Conservation (phyloP, 805 yeast genomes). For the Yarrowia phangngaensis region DNA sequence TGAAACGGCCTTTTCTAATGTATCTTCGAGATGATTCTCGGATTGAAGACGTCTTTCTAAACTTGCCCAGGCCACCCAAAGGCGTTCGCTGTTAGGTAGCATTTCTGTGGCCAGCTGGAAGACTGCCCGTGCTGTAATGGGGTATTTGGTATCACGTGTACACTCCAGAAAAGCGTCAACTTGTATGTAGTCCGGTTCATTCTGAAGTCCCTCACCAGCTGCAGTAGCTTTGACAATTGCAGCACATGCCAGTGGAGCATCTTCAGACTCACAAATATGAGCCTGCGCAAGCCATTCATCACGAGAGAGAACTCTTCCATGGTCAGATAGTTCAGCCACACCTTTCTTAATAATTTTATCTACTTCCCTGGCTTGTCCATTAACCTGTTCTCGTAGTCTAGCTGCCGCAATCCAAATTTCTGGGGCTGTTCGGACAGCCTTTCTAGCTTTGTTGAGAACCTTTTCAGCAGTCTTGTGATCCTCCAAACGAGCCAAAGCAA, state of each 20-base stretch:
- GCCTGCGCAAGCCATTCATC: slow-evolving; percentile 59
- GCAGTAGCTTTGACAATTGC: slow-evolving; percentile 51
- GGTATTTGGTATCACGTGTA: slow-evolving; percentile 1
- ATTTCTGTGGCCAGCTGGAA: slow-evolving; percentile 47
- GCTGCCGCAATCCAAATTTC: slow-evolving; percentile 69
- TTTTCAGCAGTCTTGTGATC: slow-evolving; percentile 48
- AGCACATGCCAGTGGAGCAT: slow-evolving; percentile 47
- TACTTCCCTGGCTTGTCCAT: slow-evolving; percentile 42
- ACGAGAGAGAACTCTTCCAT: slow-evolving; percentile 40
- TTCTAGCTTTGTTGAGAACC: slow-evolving; percentile 59
- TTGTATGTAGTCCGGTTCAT: slow-evolving; percentile 8
- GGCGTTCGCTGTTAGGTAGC: slow-evolving; percentile 44
- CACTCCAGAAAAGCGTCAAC: background rate
- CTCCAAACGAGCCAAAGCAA: slow-evolving; percentile 50
- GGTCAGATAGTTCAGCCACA: slow-evolving; percentile 42
- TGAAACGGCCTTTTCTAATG: slow-evolving; percentile 53
- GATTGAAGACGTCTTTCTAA: slow-evolving; percentile 36
- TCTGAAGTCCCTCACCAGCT: slow-evolving; percentile 33
- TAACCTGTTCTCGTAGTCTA: slow-evolving; percentile 57
- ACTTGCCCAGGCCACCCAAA: slow-evolving; percentile 35
- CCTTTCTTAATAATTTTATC: slow-evolving; percentile 51
- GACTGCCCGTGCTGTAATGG: slow-evolving; percentile 47
- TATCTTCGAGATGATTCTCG: slow-evolving; percentile 40
- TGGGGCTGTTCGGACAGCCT: slow-evolving; percentile 46
- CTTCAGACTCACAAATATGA: slow-evolving; percentile 48